A percentile compares a stretch with the other conserved stretches of the same genome.
Evolutionary conservation across 2,329 filamentous ascomycete species (phyloP).

Genomic region (Sporothrix phasma): DNA sequence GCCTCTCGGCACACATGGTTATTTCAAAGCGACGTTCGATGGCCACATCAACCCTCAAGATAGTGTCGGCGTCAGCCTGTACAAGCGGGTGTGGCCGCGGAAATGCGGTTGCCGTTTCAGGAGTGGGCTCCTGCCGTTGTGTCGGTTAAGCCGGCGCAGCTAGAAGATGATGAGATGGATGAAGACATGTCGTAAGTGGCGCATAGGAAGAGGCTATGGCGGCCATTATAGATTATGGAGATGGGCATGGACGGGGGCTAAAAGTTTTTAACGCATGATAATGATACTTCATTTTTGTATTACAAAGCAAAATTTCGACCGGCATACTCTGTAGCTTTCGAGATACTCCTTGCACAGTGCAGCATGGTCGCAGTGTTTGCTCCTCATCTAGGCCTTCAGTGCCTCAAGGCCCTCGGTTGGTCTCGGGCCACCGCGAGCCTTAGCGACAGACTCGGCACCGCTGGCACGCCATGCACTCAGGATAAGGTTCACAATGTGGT

Average conservation of each 20-base stretch:
- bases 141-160: slow-evolving; percentile 20
- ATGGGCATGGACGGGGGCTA: slow-evolving; percentile 4
- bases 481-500: slow-evolving; percentile 81
- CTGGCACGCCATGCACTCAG: slow-evolving; percentile 87
- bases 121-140: slow-evolving; percentile 29
- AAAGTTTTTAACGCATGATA: slow-evolving; percentile 14
- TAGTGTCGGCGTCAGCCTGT: slow-evolving; percentile 79
- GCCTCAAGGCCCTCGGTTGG: slow-evolving; percentile 46
- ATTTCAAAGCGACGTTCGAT: slow-evolving; percentile 98
- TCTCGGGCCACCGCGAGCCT: slow-evolving; percentile 45
- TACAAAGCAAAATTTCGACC: background rate
- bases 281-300: slow-evolving; percentile 8
- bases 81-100: slow-evolving; percentile 77
- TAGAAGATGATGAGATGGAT: slow-evolving; percentile 37
- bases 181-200: slow-evolving; percentile 25
- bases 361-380: no score
- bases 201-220: slow-evolving; percentile 3
- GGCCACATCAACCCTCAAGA: slow-evolving; percentile 93
- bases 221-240: background rate
- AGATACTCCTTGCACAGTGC: no score
- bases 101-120: slow-evolving; percentile 42
- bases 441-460: slow-evolving; percentile 58
- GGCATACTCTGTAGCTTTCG: background rate
- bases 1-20: slow-evolving; percentile 90
- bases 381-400: slow-evolving; percentile 23